Evolutionary conservation across 2,329 filamentous ascomycete species (phyloP).

Genomic region (Zymoseptoria brevis): DNA sequence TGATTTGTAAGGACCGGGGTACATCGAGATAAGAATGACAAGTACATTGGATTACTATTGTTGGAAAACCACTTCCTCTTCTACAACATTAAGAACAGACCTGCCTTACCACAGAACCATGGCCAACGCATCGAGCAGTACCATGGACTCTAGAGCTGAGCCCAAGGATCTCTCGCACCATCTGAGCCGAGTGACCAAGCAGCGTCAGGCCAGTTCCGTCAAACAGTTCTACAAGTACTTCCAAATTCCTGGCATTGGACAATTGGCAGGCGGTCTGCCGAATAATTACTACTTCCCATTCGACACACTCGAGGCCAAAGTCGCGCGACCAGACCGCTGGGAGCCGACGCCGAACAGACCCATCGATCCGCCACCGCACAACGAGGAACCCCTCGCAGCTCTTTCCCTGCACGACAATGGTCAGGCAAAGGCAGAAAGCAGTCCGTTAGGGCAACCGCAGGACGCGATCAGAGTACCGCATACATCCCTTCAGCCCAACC

Average conservation of each 20-base stretch:
- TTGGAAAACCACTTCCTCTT: not conserved
- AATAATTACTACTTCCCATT: constrained; percentile 79
- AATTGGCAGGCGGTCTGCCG: constrained; percentile 61
- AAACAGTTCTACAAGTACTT: constrained; percentile 88
- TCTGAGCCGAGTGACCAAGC: constrained; percentile 61
- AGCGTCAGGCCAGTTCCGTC: constrained; percentile 56
- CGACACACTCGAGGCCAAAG: constrained; percentile 78
- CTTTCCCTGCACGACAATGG: constrained; percentile 9
- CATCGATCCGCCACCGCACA: constrained; percentile 38
- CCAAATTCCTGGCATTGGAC: constrained; percentile 51
- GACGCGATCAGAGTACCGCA: constrained; percentile 61
- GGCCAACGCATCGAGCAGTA: not conserved
- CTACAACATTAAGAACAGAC: not conserved
- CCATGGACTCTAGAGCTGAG: constrained; percentile 23
- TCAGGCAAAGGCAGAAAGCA: constrained; percentile 17
- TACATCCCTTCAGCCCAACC: constrained; percentile 49
- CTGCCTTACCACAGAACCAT: not conserved
- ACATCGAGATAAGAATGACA: not conserved
- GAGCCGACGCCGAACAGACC: constrained; percentile 59
- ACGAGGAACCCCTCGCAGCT: constrained; percentile 23
- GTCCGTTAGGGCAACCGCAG: constrained; percentile 28
- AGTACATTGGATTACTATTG: not conserved
- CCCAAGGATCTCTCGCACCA: constrained; percentile 75
- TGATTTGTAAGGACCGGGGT: not conserved
- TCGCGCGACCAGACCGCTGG: constrained; percentile 67